A percentile compares a stretch with the other conserved stretches of the same genome.
These are phyloP conservation scores for Populus deltoides DNA, from an alignment of 345 rosid species.

Conservation along the genomic window DNA sequence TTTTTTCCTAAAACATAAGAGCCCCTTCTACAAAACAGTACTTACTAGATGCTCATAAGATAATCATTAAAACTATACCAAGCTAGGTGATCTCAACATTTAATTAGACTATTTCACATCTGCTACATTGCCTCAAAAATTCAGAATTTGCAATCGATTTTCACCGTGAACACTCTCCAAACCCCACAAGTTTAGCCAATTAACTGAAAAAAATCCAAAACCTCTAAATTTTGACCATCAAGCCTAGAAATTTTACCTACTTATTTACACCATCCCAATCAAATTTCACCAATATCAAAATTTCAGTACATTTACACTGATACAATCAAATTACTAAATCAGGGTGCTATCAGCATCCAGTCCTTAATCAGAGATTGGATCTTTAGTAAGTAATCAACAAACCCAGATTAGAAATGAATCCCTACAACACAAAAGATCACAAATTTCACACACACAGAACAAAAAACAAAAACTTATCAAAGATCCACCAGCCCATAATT, in stretches of 20 bases:
- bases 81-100: not conserved
- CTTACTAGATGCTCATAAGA: not conserved
- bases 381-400: not conserved
- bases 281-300: not conserved
- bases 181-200: not conserved
- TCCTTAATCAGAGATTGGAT: not conserved
- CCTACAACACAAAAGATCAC: not conserved
- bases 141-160: not conserved
- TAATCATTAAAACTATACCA: not conserved
- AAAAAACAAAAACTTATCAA: not conserved
- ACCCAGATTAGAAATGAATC: not conserved
- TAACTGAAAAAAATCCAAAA: not conserved
- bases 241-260: not conserved
- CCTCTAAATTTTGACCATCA: not conserved
- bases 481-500: not conserved
- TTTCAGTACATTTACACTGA: not conserved
- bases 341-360: not conserved
- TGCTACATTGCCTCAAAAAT: not conserved
- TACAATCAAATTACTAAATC: not conserved
- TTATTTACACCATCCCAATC: not conserved
- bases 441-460: not conserved
- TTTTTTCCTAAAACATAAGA: not conserved
- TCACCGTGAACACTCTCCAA: not conserved
- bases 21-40: not conserved
- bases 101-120: not conserved